Evolutionary conservation across 129 eudicot genomes (phyloP), one percentile per base, ranked within the genome.

Genomic region (Chrysanthemum lavandulifolium): DNA sequence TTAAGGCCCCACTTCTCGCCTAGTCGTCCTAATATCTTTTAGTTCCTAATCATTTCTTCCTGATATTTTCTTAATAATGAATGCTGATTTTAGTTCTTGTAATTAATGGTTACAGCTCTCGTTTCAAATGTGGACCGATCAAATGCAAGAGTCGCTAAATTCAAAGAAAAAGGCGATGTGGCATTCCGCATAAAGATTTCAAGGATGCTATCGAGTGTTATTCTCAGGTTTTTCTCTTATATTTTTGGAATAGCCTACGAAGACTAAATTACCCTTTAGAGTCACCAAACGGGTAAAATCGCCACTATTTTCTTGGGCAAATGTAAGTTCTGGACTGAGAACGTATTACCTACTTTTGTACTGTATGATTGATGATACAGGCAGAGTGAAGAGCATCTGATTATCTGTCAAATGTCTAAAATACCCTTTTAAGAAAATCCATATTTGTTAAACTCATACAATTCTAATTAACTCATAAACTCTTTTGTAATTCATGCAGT

Each of bases 101-200:
- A 47, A 71, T 47, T 67, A 47, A 13, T 51, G 10, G 13, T 65
- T 53, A 74, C 87, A 87, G 92, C 85, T 87, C 21, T 19, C 92
- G 12, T 87, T 87, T 82, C 92, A 84, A 78, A 82, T 84, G 86
- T 87, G 92, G 92, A 84, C 92, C n/a, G 87, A 87, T 65, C 89
- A 87, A 74, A 84, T 87, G 92, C 89, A 87, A 80, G 89, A 81
- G 70, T 76, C 92, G 4, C 45, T 87, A 56, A 77, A 87, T 57
- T 84, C 89, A 13, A 87, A 84, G 89, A 87, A 84, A 59, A 82
- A 84, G 61, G 92, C 1, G 92, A 87, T 63, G 43, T 73, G 65
- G 86, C 81, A 2, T 87, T 87, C 70, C 76, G 31, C 83, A 72
- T 52, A 87, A 79, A 50, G 92, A 87, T n/a, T 84, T 79, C 59